Conservation (phyloP, 2,329 filamentous ascomycete species). For the Aspergillus neoniger region DNA sequence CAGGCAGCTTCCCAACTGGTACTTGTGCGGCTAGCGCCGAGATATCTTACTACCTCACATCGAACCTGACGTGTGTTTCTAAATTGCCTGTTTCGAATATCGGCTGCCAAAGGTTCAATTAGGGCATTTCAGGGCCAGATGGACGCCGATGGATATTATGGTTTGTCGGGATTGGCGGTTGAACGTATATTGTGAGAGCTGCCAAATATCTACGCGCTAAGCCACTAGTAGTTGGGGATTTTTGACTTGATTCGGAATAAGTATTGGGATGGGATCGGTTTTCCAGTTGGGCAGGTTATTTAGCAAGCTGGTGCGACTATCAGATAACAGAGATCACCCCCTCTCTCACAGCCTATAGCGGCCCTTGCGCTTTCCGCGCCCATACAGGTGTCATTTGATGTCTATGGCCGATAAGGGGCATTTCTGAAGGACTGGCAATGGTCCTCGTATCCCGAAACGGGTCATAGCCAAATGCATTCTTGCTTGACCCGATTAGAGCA, state of each 20-base stretch:
- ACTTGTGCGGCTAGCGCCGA: not conserved
- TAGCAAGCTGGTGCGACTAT: slow-evolving; percentile 3
- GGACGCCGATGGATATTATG: not conserved
- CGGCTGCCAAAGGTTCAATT: not conserved
- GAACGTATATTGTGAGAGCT: not conserved
- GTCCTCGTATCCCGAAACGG: not conserved
- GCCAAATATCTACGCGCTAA: not conserved
- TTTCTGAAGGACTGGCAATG: not conserved
- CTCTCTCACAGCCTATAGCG: not conserved
- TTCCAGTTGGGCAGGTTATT: slow-evolving; percentile 12
- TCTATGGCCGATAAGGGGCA: not conserved
- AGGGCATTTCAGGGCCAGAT: not conserved
- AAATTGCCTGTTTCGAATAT: not conserved
- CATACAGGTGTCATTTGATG: slow-evolving; percentile 5
- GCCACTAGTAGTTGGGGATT: slow-evolving; percentile 25
- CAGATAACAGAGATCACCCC: not conserved
- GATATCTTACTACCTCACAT: not conserved
- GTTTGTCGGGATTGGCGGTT: not conserved
- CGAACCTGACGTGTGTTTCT: not conserved
- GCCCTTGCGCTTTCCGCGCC: slow-evolving; percentile 1
- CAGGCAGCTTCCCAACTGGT: slow-evolving; percentile 1
- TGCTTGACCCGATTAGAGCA: not conserved
- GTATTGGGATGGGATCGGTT: slow-evolving; percentile 11
- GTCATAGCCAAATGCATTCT: not conserved
- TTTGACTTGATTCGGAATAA: slow-evolving; percentile 36